These are phyloP conservation scores for Isatis lusitanica DNA, from an alignment of 441 rosid species.

Conservation along the genomic window DNA sequence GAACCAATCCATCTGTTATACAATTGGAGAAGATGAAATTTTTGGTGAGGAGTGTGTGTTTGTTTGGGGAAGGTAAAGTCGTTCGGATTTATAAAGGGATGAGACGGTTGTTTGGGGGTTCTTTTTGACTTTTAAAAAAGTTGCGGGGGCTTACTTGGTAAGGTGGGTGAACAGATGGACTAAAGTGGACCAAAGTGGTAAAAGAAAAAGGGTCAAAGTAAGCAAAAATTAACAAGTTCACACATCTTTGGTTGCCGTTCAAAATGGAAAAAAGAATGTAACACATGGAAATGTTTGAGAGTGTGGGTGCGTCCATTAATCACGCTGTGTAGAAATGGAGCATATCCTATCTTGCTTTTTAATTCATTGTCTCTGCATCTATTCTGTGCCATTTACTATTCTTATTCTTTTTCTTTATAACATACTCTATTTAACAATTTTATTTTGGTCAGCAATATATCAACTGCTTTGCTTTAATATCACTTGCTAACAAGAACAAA, in stretches of 20 bases:
- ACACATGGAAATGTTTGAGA: constrained; percentile 16
- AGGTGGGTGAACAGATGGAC: constrained; percentile 54
- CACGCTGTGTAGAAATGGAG: constrained; percentile 45
- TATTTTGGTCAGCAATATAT: background rate
- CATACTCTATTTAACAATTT: background rate
- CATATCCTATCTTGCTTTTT: constrained; percentile 1
- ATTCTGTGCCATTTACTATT: background rate
- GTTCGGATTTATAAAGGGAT: background rate
- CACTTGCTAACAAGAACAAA: background rate
- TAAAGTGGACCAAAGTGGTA: constrained; percentile 30
- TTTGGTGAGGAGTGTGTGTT: background rate
- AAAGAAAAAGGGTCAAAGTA: background rate
- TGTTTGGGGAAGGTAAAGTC: constrained; percentile 23
- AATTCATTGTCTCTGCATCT: background rate
- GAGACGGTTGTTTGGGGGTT: constrained; percentile 25
- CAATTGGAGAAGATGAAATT: no score
- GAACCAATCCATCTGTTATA: constrained; percentile 60
- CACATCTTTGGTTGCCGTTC: constrained; percentile 10
- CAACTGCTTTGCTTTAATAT: background rate
- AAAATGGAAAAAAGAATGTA: background rate
- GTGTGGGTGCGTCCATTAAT: constrained; percentile 42
- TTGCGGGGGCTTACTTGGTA: constrained; percentile 23
- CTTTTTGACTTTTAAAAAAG: constrained; percentile 21
- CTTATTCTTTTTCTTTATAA: background rate
- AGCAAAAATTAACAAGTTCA: constrained; percentile 30